Conservation (phyloP, 495 filamentous ascomycete genomes). For the Amorphotheca resinae region DNA sequence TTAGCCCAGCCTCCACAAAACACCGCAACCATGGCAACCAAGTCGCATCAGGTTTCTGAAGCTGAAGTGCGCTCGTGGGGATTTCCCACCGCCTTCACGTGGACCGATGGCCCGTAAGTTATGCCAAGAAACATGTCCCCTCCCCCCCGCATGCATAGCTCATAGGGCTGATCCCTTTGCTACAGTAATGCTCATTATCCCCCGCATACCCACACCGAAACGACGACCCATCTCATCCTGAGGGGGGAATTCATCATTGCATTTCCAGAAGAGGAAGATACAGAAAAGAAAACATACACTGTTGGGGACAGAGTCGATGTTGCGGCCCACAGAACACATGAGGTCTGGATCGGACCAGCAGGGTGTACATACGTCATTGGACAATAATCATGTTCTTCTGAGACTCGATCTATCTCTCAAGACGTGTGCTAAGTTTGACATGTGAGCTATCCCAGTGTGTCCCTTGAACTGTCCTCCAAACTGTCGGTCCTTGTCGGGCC, state of each 20-base stretch:
- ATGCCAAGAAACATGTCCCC: constrained; percentile 1
- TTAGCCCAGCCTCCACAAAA: not conserved
- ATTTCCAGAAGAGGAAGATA: constrained; percentile 53
- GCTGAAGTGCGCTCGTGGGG: constrained; percentile 62
- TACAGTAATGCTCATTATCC: constrained; percentile 57
- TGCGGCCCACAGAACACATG: constrained; percentile 55
- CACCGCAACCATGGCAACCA: constrained; percentile 8
- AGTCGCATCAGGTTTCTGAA: constrained; percentile 38
- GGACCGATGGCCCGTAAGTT: constrained; percentile 62
- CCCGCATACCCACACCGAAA: constrained; percentile 55
- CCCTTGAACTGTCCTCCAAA: no score
- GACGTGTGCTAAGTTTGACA: no score
- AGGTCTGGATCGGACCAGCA: constrained; percentile 69
- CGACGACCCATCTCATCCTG: constrained; percentile 70
- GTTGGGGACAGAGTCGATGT: constrained; percentile 65
- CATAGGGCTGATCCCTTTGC: constrained; percentile 11
- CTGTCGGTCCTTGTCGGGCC: no score
- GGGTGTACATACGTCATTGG: constrained; percentile 85
- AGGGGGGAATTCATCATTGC: constrained; percentile 56
- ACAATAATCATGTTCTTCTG: constrained; percentile 39
- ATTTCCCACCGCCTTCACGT: constrained; percentile 65
- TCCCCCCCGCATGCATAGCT: not conserved
- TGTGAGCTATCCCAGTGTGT: no score
- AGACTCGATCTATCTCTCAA: no score
- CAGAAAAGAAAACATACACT: constrained; percentile 53